Evolutionary conservation across 2,329 filamentous ascomycete species (phyloP), one percentile per base, ranked within the genome.

Genomic region (Pestalotiopsis sp.): DNA sequence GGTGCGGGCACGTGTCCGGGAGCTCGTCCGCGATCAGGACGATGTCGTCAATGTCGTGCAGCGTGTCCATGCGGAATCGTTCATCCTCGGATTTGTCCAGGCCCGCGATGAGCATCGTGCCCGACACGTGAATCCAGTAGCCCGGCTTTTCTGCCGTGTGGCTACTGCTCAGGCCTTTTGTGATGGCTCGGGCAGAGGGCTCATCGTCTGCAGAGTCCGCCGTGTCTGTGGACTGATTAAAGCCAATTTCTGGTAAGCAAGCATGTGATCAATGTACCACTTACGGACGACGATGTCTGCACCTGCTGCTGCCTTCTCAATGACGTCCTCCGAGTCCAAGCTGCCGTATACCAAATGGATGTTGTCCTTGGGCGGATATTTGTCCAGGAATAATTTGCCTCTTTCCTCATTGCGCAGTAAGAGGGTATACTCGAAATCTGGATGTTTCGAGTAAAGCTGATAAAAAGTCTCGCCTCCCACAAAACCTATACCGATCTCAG

Each of bases 1-100:
- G 87, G 79, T 94, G 92, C 27, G 84, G 75, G 11, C 85, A 90
- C 0, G 79, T 74, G 74, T 90, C 86, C 0, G 90, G 90, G 0
- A 92, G 74, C 45, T 56, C 27, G 4, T 64, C 61, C 17, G 63
- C 38, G 12, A 75, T 83, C 1, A 87, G 81, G 45, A 92, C 81
- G 49, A 92, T 83, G 65, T 85, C 86, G 11, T 86, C 82, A 73
- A 88, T 83, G 72, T 92, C 91, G 73, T 90, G 80, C n/a, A 66
- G 17, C 20, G 61, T 64, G 61, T 64, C 61, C 13, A 39, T 45
- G 5, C 61, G 61, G 78, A 90, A 92, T 65, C 72, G 79, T 72
- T 86, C 78, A 63, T 83, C 82, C 67, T 83, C 72, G 6, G 75
- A 68, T n/a, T 70, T 57, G 72, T 86, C 85, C 73, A 83, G 83